Evolutionary conservation across 768 basidiomycete genomes (phyloP).

Genomic region (Rhizopogon vesiculosus): DNA sequence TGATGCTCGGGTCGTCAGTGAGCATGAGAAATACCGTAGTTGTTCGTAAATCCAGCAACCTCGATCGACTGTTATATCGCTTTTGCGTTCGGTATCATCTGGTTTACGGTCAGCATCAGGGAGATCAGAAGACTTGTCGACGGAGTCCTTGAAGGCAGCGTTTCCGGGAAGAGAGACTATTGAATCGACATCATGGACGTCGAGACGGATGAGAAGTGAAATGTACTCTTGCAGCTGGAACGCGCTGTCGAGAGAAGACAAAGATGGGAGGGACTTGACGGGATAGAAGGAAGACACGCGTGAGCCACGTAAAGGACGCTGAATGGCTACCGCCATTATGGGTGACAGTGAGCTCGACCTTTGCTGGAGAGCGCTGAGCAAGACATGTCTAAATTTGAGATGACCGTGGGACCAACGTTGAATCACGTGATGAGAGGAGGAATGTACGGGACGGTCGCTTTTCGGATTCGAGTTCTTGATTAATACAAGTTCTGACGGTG

Average conservation of each 20-base stretch:
- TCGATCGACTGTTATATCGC: constrained; percentile 65
- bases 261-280: constrained; percentile 61
- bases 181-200: constrained; percentile 84
- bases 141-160: constrained; percentile 18
- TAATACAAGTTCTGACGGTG: too few species aligned
- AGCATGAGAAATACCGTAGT: constrained; percentile 34
- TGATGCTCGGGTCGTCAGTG: neutral
- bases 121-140: constrained; percentile 17
- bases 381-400: neutral
- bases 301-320: constrained; percentile 71
- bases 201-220: constrained; percentile 74
- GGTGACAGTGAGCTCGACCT: constrained; percentile 4
- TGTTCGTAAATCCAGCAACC: constrained; percentile 84
- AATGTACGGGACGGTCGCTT: too few species aligned
- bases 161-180: constrained; percentile 75
- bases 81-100: constrained; percentile 27
- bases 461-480: too few species aligned
- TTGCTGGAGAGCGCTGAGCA: neutral
- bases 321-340: constrained; percentile 37
- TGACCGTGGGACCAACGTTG: neutral
- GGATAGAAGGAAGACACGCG: constrained; percentile 80
- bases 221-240: constrained; percentile 97
- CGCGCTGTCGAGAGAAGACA: constrained; percentile 79
- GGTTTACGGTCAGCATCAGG: constrained; percentile 27
- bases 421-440: neutral